Percentiles rank a stretch among this genome's conserved stretches.
These are phyloP conservation scores for Boletus sp. DNA, from an alignment of 1,284 basidiomycete species.

Conservation along the genomic window DNA sequence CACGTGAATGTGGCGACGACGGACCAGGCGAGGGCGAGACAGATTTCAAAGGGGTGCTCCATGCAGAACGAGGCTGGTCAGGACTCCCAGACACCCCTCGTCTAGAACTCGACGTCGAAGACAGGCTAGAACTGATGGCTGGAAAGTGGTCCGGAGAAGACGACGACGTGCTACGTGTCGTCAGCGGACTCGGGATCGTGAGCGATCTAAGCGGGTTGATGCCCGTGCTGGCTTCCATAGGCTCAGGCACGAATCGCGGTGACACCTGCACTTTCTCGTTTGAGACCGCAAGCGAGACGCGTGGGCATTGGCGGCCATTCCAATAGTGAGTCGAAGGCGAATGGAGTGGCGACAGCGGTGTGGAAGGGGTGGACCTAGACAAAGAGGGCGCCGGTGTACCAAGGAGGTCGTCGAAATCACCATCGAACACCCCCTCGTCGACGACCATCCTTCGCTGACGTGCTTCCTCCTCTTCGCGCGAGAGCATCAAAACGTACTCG, in stretches of 20 bases:
- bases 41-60: constrained; percentile 26
- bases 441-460: constrained; percentile 8
- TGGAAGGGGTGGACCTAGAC: constrained; percentile 8
- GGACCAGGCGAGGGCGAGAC: constrained; percentile 12
- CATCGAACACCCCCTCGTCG: constrained; percentile 56
- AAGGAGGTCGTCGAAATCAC: constrained; percentile 49
- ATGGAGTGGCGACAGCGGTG: constrained; percentile 2
- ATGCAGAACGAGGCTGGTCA: constrained; percentile 23
- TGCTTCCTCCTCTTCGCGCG: constrained; percentile 66
- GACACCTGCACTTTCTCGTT: constrained; percentile 42
- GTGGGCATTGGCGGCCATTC: constrained; percentile 19
- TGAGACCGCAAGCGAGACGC: constrained; percentile 30
- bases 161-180: constrained; percentile 14
- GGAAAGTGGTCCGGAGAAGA: constrained; percentile 32
- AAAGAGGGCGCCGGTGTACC: constrained; percentile 16
- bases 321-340: constrained; percentile 8
- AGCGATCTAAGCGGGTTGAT: constrained; percentile 24
- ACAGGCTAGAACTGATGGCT: constrained; percentile 26
- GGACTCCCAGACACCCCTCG: constrained; percentile 13
- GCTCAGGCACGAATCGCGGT: constrained; percentile 35
- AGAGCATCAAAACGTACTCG: constrained; percentile 83
- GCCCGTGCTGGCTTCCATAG: constrained; percentile 40
- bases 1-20: constrained; percentile 17
- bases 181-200: constrained; percentile 11
- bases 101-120: constrained; percentile 22